These are phyloP conservation scores for Psilocybe tampanensis DNA, from an alignment of 768 basidiomycete genomes.

Conservation along the genomic window DNA sequence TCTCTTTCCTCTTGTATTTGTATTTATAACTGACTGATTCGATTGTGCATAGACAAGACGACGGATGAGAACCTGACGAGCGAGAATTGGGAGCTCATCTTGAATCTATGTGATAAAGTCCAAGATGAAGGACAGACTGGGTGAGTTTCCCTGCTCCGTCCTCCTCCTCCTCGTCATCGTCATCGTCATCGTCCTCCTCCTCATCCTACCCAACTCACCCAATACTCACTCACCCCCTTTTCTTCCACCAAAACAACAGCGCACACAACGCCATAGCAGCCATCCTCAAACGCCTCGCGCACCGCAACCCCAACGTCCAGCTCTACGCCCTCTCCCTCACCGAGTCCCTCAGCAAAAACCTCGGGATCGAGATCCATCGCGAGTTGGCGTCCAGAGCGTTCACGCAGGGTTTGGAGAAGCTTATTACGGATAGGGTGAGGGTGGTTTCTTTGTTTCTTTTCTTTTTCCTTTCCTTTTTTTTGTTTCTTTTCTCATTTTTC, in stretches of 20 bases:
- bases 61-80: conserved; percentile 96
- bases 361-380: conserved; percentile 74
- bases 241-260: conserved; percentile 45
- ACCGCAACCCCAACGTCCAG: conserved; percentile 96
- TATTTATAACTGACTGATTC: too few relatives aligned
- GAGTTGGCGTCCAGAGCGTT: conserved; percentile 91
- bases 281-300: conserved; percentile 86
- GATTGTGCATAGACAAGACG: conserved; percentile 67
- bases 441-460: neutral
- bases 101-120: conserved; percentile 97
- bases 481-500: conserved; percentile 3
- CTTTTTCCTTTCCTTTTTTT: neutral
- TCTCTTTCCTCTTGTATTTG: conserved; percentile 10
- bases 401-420: conserved; percentile 84
- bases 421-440: conserved; percentile 85
- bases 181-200: neutral
- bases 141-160: conserved; percentile 44
- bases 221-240: neutral
- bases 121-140: conserved; percentile 85
- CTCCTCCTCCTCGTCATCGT: too few relatives aligned
- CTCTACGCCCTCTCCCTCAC: conserved; percentile 87
- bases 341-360: conserved; percentile 92
- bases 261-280: conserved; percentile 86
- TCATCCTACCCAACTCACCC: neutral
- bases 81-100: conserved; percentile 95